Conservation (phyloP, 345 rosid genomes). For the Trapa incisa region DNA sequence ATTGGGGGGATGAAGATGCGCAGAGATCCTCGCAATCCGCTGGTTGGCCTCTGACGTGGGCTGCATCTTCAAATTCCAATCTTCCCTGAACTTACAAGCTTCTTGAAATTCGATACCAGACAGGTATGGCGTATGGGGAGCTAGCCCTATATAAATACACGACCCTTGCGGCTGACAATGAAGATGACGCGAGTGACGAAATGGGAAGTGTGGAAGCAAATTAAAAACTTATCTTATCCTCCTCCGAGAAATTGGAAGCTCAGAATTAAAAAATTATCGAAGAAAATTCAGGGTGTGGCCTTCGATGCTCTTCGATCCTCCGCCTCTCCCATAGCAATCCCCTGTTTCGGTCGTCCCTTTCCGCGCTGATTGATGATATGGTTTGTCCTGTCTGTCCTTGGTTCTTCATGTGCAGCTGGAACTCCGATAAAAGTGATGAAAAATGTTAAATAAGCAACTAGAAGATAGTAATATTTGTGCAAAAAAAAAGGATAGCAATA, state of each 20-base stretch:
- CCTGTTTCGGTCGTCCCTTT: background rate
- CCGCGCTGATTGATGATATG: background rate
- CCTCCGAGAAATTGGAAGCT: background rate
- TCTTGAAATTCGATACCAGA: background rate
- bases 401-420: too few species aligned
- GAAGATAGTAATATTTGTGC: too few species aligned
- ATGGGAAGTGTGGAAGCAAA: slow-evolving; percentile 25
- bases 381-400: background rate
- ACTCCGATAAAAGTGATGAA: too few species aligned
- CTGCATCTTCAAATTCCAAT: slow-evolving; percentile 14
- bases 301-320: background rate
- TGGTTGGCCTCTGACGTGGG: slow-evolving; percentile 30
- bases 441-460: too few species aligned
- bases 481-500: too few species aligned
- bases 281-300: slow-evolving; percentile 4
- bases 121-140: background rate
- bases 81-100: background rate
- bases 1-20: slow-evolving; percentile 58
- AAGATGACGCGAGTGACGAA: slow-evolving; percentile 6
- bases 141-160: background rate
- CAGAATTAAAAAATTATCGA: too few species aligned
- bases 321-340: background rate
- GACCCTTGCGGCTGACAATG: slow-evolving; percentile 1
- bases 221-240: slow-evolving; percentile 6
- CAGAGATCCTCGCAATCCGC: slow-evolving; percentile 67